Conservation (phyloP, 208 protist species). For the Wallacemonas sp. region DNA sequence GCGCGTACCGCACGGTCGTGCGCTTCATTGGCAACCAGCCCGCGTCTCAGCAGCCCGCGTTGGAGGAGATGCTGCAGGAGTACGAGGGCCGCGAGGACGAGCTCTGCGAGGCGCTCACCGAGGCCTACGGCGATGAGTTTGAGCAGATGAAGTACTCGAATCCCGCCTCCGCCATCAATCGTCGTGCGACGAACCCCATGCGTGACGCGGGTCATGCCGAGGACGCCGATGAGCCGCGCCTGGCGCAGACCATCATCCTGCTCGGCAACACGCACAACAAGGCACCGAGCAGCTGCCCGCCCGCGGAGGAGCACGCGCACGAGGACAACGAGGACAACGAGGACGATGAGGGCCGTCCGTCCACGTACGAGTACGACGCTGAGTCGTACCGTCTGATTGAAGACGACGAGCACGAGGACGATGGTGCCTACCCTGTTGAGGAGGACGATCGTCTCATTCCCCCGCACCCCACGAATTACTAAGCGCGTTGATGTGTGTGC, state of each 20-base stretch:
- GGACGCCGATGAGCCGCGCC: slow-evolving; percentile 5
- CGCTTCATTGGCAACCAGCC: slow-evolving; percentile 76
- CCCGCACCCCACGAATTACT: slow-evolving; percentile 10
- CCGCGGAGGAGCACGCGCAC: not conserved
- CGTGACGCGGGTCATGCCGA: not conserved
- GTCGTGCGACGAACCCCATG: not conserved
- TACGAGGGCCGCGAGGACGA: slow-evolving; percentile 66
- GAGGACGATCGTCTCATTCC: slow-evolving; percentile 15
- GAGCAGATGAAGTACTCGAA: slow-evolving; percentile 39
- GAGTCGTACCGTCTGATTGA: slow-evolving; percentile 17
- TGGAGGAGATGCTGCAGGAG: slow-evolving; percentile 57
- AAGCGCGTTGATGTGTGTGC: not conserved
- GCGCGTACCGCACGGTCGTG: slow-evolving; percentile 54
- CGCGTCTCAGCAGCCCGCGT: slow-evolving; percentile 29
- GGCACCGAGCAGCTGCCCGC: slow-evolving; percentile 3
- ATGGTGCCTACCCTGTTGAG: slow-evolving; percentile 13
- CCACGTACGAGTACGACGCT: slow-evolving; percentile 14
- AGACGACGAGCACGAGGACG: slow-evolving; percentile 16
- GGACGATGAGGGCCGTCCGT: slow-evolving; percentile 8
- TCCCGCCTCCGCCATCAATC: slow-evolving; percentile 6
- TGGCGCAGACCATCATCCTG: slow-evolving; percentile 9
- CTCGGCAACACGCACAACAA: slow-evolving; percentile 13
- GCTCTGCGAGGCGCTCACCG: slow-evolving; percentile 61
- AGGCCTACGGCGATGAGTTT: slow-evolving; percentile 65
- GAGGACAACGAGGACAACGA: not conserved